A percentile compares a stretch with the other conserved stretches of the same genome.
These are phyloP conservation scores for Corylus heterophylla DNA, from an alignment of 306 rosid species.

Conservation along the genomic window DNA sequence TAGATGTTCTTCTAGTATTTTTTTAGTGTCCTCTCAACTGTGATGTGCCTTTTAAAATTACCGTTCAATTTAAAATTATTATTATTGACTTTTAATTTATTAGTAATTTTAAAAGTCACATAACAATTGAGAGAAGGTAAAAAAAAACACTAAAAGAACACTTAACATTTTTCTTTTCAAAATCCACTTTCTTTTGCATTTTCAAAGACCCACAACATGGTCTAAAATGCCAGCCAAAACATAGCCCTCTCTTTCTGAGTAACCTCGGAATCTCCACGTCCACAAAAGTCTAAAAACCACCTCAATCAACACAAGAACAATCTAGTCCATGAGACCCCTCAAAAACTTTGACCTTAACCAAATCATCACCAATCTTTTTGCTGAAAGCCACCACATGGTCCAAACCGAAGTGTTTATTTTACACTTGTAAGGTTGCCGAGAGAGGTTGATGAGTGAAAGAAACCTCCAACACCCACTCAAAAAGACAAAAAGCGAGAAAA, in stretches of 20 bases:
- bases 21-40: too few relatives aligned
- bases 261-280: conserved; percentile 49
- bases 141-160: too few relatives aligned
- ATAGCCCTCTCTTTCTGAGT: not conserved
- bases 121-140: too few relatives aligned
- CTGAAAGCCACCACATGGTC: conserved; percentile 11
- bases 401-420: conserved; percentile 2
- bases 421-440: conserved; percentile 36
- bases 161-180: too few relatives aligned
- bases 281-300: conserved; percentile 35
- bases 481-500: not conserved
- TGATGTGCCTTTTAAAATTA: too few relatives aligned
- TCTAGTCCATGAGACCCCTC: conserved; percentile 36
- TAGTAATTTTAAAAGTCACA: too few relatives aligned
- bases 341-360: conserved; percentile 38
- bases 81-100: too few relatives aligned
- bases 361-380: conserved; percentile 30
- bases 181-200: too few relatives aligned
- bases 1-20: too few relatives aligned
- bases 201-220: not conserved
- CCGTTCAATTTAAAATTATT: too few relatives aligned
- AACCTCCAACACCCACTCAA: conserved; percentile 31
- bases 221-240: not conserved
- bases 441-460: conserved; percentile 69
- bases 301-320: conserved; percentile 26